Base-by-base conservation (phyloP, 305 asterid species). In the Fraxinus ornus region DNA sequence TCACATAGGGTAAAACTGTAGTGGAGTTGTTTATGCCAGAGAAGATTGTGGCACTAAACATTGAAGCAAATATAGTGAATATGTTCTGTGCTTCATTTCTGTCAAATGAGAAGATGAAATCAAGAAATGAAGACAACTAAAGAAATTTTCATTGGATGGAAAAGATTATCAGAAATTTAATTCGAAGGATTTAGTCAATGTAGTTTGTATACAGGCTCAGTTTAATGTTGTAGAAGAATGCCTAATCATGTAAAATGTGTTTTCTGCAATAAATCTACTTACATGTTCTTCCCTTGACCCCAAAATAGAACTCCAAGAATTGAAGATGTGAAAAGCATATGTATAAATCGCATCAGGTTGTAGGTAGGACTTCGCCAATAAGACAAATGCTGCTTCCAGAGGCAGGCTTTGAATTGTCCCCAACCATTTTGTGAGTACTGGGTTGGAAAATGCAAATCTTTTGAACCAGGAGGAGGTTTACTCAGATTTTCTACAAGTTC, bases 331-430 rank as follows among this genome's bases (percentile, higher is more conserved):
- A 88, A 37, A 71, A 92, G 75, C 86, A 88, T 84, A 76, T 82
- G 83, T 19, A 84, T 1, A 0, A 83, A 76, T 32, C 93, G 94
- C 77, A 75, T 72, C 85, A 92, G 76, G 85, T 90, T 93, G 86
- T 90, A 91, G 1, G 83, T 71, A 19, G 97, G 97, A 84, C 93
- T 90, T 88, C 95, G 87, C 97, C 97, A 93, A 83, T 93, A 93
- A 55, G 97, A 93, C 87, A 83, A 86, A 71, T 88, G 84, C 78
- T 89, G 94, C 87, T 90, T 93, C 97, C 97, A 91, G 6, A 93
- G 90, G 76, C 97, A 91, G 35, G 88, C 85, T 80, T 89, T 91
- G 88, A 91, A 93, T 73, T 90, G 97, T 49, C 82, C 89, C 94
- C 92, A 89, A 39, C 93, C 88, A 78, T 81, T 82, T 77, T 86